Evolutionary conservation across 2,329 filamentous ascomycete species (phyloP), one percentile per base, ranked within the genome.

Genomic region (Fusarium liriodendri): DNA sequence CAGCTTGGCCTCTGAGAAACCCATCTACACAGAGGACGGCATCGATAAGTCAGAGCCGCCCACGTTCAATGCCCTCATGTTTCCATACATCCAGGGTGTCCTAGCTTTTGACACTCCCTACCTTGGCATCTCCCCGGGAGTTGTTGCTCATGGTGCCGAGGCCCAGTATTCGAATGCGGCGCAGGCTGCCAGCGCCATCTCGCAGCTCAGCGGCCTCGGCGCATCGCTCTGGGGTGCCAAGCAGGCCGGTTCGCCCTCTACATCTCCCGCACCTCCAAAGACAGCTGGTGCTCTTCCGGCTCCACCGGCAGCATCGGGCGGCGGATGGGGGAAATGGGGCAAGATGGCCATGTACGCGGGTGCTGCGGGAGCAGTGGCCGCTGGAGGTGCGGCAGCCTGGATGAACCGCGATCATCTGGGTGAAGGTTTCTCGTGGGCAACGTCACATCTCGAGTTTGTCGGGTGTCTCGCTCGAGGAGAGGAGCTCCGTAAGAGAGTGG

Each of bases 21-120:
- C 88, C 67, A 87, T 91, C 73, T 85, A 86, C 73, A 85, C 85
- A 38, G 81, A 85, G 67, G 83, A 84, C 77, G 84, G 83, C 38
- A 80, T 83, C 62, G 78, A 83, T 33, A 83, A 85, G 74, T 67
- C 77, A 1, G 78, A 82, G 58, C 73, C 76, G 40, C 77, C 79
- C 42, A 69, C 81, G 22, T 84, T 90, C 69, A 92, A 89, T 78
- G 83, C 84, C 35, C 90, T 97, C 81, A 96, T 98, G 93, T 98
- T 98, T 81, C 96, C 96, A 2, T 96, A 95, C 82, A 91, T 98
- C 74, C 93, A 96, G 83, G 96, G 94, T 75, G 90, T 98, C 29
- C 89, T 98, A 57, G 94, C 95, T 60, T 98, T 98, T 81, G 96
- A 98, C 83, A 99, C 97, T 1, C 97, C 97, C 1, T 99, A 94